A percentile compares a stretch with the other conserved stretches of the same genome.
phyloP scores from a whole-genome alignment of 345 rosid species.

The Salix udensis region DNA sequence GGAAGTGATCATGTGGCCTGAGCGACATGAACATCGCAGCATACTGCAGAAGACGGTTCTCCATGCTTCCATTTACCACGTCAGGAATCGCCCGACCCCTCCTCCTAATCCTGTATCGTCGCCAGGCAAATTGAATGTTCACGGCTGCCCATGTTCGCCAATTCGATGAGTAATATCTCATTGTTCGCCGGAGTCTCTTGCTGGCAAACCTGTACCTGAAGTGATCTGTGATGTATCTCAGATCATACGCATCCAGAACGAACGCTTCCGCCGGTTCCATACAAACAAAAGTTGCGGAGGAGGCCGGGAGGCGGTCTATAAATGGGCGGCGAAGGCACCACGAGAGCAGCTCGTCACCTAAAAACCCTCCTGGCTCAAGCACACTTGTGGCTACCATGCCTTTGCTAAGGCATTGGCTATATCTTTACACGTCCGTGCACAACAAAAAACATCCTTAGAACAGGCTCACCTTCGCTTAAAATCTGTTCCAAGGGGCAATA shows the following conservation, averaged over 20 bases:
- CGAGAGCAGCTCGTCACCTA: conserved; percentile 60
- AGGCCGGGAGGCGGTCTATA: conserved; percentile 46
- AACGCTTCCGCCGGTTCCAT: conserved; percentile 47
- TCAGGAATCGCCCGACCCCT: conserved; percentile 27
- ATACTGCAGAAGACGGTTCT: conserved; percentile 34
- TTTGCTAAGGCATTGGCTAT: conserved; percentile 50
- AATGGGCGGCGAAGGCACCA: conserved; percentile 65
- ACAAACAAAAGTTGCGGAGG: conserved; percentile 53
- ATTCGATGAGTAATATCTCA: conserved; percentile 59
- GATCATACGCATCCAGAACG: conserved; percentile 40
- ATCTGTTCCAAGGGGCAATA: conserved; percentile 23
- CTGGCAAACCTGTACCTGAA: conserved; percentile 53
- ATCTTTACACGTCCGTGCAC: conserved; percentile 39
- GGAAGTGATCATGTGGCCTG: conserved; percentile 64
- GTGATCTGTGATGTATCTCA: conserved; percentile 49
- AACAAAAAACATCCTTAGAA: conserved; percentile 48
- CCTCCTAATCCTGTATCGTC: conserved; percentile 39
- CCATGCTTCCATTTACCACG: conserved; percentile 22
- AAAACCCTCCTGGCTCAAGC: conserved; percentile 50
- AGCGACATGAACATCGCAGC: conserved; percentile 66
- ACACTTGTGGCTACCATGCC: conserved; percentile 42
- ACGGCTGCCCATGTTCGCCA: conserved; percentile 74
- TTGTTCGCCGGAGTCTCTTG: conserved; percentile 43
- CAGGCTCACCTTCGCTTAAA: conserved; percentile 65
- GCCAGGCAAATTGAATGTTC: conserved; percentile 59